Conservation (phyloP, 306 rosid genomes). For the Senna tora region DNA sequence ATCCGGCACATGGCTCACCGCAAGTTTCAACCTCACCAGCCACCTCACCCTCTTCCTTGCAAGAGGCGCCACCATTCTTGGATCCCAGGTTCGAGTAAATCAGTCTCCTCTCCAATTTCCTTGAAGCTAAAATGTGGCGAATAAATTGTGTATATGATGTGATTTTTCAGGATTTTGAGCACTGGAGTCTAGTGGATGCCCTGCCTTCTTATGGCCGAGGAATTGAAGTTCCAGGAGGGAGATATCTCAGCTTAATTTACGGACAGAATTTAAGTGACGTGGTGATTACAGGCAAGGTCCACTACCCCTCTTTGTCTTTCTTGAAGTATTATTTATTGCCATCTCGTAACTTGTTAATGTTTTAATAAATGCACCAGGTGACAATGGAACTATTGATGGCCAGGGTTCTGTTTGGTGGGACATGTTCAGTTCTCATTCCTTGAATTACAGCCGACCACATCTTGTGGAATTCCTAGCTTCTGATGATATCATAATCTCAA, state of each 20-base stretch:
- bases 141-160: neutral
- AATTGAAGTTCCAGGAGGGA: slow-evolving; percentile 51
- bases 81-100: slow-evolving; percentile 49
- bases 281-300: slow-evolving; percentile 60
- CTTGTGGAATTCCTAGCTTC: slow-evolving; percentile 61
- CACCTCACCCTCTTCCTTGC: slow-evolving; percentile 77
- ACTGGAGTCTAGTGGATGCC: slow-evolving; percentile 53
- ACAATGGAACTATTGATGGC: slow-evolving; percentile 74
- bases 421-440: slow-evolving; percentile 45
- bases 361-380: slow-evolving; percentile 49
- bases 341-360: slow-evolving; percentile 21
- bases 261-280: slow-evolving; percentile 60
- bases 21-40: slow-evolving; percentile 71
- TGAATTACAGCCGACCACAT: slow-evolving; percentile 68
- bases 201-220: slow-evolving; percentile 67
- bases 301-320: neutral
- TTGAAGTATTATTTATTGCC: slow-evolving; percentile 7
- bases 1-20: slow-evolving; percentile 68
- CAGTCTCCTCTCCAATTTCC: no score
- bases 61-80: slow-evolving; percentile 62
- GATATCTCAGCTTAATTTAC: slow-evolving; percentile 59
- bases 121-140: neutral
- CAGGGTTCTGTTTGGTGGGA: slow-evolving; percentile 80
- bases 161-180: slow-evolving; percentile 45
- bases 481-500: slow-evolving; percentile 54